Base-by-base conservation (phyloP, 805 yeast genomes). In the Lipomyces chichibuensis region DNA sequence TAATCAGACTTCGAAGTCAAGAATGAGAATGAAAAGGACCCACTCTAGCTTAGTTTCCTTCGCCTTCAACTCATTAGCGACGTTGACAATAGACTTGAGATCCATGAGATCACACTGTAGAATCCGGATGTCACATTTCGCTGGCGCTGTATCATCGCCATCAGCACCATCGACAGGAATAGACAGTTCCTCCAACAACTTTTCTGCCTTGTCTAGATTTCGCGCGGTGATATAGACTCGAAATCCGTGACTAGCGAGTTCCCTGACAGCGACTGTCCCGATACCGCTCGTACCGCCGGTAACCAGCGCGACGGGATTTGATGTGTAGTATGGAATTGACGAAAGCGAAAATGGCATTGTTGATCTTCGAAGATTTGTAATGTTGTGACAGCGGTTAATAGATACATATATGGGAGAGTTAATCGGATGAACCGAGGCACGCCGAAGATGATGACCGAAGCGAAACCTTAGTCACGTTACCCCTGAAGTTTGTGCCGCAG, bases 41-140 rank as follows among this genome's bases (percentile, higher is more conserved):
- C 43, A 67, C 70, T 90, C 87, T 37, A 91, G 75, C 23, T 79
- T 69, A 33, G 62, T 39, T 35, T 63, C 65, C 37, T 56, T 64
- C 11, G 35, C 54, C 43, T 46, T 56, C 57, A 71, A 69, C 37
- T 62, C 67, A 8, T 64, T 46, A 5, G 72, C 73, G 3, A 72
- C 73, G 7, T 9, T 27, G 27, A 60, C 59, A 13, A 66, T 60
- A 20, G 69, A 62, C 11, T 64, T 59, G 8, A 71, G 43, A 39
- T 68, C 65, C n/a, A 54, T 49, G 17, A 72, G 57, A 56, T 72
- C 73, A 13, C 71, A 32, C 32, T 49, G 51, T 8, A 65, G 14
- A 20, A 37, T 39, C 23, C 25, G 55, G 13, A 64, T 33, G 32
- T 63, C 62, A 27, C 46, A 56, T 29, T n/a, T 35, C 13, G 46